Percentiles rank a stretch among this genome's conserved stretches.
Evolutionary conservation across 2,329 filamentous ascomycete species (phyloP).

Genomic region (Sporothrix pallida): DNA sequence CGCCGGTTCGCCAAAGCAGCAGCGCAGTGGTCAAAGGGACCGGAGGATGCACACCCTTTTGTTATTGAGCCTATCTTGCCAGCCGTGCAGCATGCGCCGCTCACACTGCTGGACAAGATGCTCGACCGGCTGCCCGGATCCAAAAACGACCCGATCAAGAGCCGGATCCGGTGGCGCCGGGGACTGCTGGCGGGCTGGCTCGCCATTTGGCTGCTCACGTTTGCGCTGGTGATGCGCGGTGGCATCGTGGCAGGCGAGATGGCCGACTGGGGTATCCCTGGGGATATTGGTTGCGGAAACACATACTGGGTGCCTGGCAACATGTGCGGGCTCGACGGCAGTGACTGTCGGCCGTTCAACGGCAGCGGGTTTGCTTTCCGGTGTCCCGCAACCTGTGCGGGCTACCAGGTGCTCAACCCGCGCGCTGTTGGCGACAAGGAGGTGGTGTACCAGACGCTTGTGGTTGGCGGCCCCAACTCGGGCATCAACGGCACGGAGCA

Average conservation of each 20-base stretch:
- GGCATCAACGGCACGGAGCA: slow-evolving; percentile 51
- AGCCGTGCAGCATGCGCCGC: slow-evolving; percentile 68
- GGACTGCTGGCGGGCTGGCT: slow-evolving; percentile 64
- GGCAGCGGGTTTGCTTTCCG: slow-evolving; percentile 73
- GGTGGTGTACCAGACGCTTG: slow-evolving; percentile 66
- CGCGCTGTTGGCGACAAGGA: slow-evolving; percentile 75
- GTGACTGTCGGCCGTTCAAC: slow-evolving; percentile 75
- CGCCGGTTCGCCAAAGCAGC: slow-evolving; percentile 53
- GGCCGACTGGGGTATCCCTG: slow-evolving; percentile 69
- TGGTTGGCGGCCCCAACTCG: slow-evolving; percentile 68
- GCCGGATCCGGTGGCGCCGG: slow-evolving; percentile 60
- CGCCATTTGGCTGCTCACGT: slow-evolving; percentile 66
- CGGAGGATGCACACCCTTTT: slow-evolving; percentile 57
- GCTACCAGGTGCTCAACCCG: slow-evolving; percentile 69
- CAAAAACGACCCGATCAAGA: slow-evolving; percentile 25
- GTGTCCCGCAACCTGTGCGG: slow-evolving; percentile 74
- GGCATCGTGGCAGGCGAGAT: slow-evolving; percentile 67
- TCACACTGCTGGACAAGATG: slow-evolving; percentile 66
- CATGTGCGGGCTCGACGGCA: slow-evolving; percentile 74
- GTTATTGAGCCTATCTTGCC: slow-evolving; percentile 68
- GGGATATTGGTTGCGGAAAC: slow-evolving; percentile 68
- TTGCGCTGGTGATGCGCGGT: slow-evolving; percentile 70
- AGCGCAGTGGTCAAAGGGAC: slow-evolving; percentile 61
- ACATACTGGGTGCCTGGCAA: slow-evolving; percentile 76
- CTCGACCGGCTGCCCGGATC: slow-evolving; percentile 62